Conservation (phyloP, 129 eudicot species). For the Arctium lappa region DNA sequence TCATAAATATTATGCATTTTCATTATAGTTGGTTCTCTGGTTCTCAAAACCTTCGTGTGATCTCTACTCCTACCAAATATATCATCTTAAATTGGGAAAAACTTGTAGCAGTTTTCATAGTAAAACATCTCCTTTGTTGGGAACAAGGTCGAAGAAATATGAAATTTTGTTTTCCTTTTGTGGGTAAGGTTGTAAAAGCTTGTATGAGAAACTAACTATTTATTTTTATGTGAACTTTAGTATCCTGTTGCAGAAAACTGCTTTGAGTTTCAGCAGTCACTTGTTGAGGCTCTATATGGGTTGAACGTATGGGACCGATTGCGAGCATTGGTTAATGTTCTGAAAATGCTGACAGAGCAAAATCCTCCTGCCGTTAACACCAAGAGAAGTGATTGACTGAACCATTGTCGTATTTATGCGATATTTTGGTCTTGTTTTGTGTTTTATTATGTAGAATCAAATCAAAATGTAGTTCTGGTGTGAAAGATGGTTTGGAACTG, state of each 20-base stretch:
- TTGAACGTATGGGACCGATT: constrained; percentile 86
- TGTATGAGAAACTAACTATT: background rate
- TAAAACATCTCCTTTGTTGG: too few species aligned
- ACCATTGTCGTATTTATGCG: background rate
- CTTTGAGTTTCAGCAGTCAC: constrained; percentile 81
- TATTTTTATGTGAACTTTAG: constrained; percentile 26
- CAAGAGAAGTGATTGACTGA: constrained; percentile 47
- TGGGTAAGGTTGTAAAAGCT: background rate
- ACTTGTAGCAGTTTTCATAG: too few species aligned
- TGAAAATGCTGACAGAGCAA: constrained; percentile 70
- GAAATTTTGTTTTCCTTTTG: background rate
- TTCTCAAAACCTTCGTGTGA: too few species aligned
- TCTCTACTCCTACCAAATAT: too few species aligned
- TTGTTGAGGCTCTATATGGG: constrained; percentile 80
- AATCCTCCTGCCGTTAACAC: constrained; percentile 31
- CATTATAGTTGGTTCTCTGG: too few species aligned
- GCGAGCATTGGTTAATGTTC: constrained; percentile 72
- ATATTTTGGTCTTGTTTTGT: background rate
- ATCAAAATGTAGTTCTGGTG: background rate
- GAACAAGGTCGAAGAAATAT: background rate
- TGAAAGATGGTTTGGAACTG: background rate
- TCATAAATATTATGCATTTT: too few species aligned
- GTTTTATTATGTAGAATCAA: background rate
- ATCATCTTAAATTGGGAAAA: too few species aligned
- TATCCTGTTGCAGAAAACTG: constrained; percentile 87